phyloP scores from a whole-genome alignment of 805 yeast genomes.

The Ogataea ramenticola region DNA sequence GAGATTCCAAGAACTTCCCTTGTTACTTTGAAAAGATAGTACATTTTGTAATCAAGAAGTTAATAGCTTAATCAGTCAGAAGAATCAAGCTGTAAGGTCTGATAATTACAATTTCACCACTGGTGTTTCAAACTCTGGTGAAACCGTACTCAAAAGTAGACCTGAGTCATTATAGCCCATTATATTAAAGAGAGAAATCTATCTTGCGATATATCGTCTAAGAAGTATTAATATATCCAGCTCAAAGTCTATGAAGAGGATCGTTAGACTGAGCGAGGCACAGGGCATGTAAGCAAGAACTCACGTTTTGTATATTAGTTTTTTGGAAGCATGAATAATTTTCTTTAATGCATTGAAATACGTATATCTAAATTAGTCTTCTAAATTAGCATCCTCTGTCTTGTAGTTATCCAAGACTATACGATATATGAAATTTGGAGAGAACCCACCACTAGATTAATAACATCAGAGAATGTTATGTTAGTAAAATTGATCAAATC shows the following conservation, averaged over 20 bases:
- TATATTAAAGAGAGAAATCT: slow-evolving; percentile 15
- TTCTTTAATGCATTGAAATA: not conserved
- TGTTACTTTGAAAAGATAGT: too few species aligned
- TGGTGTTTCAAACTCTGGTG: slow-evolving; percentile 25
- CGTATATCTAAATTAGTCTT: slow-evolving; percentile 25
- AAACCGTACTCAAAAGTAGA: slow-evolving; percentile 56
- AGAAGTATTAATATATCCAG: slow-evolving; percentile 37
- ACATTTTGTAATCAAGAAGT: too few species aligned
- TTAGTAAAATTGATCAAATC: too few species aligned
- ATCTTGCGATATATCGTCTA: not conserved
- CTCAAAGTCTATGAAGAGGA: slow-evolving; percentile 42
- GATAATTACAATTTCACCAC: slow-evolving; percentile 34
- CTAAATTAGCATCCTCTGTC: slow-evolving; percentile 68
- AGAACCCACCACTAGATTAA: slow-evolving; percentile 65
- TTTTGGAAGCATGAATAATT: not conserved
- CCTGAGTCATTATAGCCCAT: slow-evolving; percentile 40
- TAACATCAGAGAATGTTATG: too few species aligned
- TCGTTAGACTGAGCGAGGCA: slow-evolving; percentile 55
- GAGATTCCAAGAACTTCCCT: too few species aligned
- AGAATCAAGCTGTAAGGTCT: slow-evolving; percentile 26
- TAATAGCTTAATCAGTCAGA: too few species aligned
- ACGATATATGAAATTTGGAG: slow-evolving; percentile 93
- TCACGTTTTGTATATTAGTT: not conserved
- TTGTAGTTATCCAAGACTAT: slow-evolving; percentile 91
- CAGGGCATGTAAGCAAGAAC: slow-evolving; percentile 30